Conservation (phyloP, 2,329 filamentous ascomycete species). For the Nemania sp. region DNA sequence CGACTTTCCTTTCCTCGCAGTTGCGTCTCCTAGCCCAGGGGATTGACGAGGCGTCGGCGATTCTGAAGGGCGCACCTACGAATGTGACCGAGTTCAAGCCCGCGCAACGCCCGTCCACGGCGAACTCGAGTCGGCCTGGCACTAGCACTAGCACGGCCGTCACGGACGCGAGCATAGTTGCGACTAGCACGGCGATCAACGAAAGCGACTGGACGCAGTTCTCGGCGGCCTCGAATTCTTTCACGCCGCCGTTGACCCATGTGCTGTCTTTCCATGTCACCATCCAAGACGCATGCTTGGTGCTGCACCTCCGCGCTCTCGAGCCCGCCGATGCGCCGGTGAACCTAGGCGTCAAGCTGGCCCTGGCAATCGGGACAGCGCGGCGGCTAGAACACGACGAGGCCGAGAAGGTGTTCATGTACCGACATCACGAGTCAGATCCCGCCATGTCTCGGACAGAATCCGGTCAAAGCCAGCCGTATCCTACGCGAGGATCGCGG, state of each 20-base stretch:
- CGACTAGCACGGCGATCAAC: conserved; percentile 47
- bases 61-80: conserved; percentile 66
- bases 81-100: conserved; percentile 46
- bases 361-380: conserved; percentile 74
- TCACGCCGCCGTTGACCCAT: conserved; percentile 60
- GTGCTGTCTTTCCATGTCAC: conserved; percentile 80
- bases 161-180: conserved; percentile 20
- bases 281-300: conserved; percentile 76
- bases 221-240: conserved; percentile 49
- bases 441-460: conserved; percentile 36
- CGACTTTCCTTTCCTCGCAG: conserved; percentile 67
- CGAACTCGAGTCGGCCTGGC: conserved; percentile 18
- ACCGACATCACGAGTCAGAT: conserved; percentile 47
- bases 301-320: conserved; percentile 76
- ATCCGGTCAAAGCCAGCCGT: conserved; percentile 18
- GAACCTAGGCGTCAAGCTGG: conserved; percentile 74
- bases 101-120: not conserved
- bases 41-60: conserved; percentile 62
- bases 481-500: conserved; percentile 31
- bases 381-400: conserved; percentile 81
- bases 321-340: conserved; percentile 73
- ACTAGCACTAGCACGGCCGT: conserved; percentile 31
- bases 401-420: conserved; percentile 80
- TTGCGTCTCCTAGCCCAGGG: conserved; percentile 68
- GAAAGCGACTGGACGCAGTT: conserved; percentile 50